Evolutionary conservation across 805 yeast species (phyloP).

Genomic region (Pichia gijzeniarum): DNA sequence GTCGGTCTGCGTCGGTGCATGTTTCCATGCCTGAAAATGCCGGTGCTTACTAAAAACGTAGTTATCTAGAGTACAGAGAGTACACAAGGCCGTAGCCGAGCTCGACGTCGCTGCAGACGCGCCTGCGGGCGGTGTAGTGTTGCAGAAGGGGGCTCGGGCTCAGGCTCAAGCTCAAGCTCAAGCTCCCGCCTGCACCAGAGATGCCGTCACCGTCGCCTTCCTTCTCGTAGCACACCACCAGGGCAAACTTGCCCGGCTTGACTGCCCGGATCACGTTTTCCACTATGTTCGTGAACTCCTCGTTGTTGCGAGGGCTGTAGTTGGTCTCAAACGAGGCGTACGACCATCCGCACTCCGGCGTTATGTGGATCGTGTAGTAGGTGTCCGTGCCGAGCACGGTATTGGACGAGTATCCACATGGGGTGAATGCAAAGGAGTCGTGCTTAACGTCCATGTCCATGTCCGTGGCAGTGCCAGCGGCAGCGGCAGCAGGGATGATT

Average conservation of each 20-base stretch:
- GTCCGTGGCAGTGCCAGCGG: too few species aligned
- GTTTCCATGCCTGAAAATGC: too few species aligned
- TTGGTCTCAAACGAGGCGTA: slow-evolving; percentile 95
- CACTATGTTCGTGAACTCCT: slow-evolving; percentile 22
- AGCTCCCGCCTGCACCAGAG: too few species aligned
- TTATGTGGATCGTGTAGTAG: slow-evolving; percentile 79
- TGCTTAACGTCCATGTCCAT: slow-evolving; percentile 32
- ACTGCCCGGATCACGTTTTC: slow-evolving; percentile 56
- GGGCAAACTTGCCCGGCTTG: slow-evolving; percentile 60
- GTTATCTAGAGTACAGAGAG: neutral
- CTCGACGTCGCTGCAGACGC: neutral
- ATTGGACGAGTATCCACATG: slow-evolving; percentile 94
- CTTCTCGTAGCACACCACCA: slow-evolving; percentile 23
- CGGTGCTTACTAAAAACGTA: too few species aligned
- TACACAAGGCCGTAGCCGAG: slow-evolving; percentile 1
- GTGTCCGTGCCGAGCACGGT: slow-evolving; percentile 57
- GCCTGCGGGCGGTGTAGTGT: neutral
- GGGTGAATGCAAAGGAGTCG: slow-evolving; percentile 87
- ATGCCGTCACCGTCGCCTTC: neutral
- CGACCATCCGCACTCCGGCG: slow-evolving; percentile 92
- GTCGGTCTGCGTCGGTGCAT: too few species aligned
- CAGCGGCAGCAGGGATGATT: too few species aligned
- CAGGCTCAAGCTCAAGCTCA: too few species aligned
- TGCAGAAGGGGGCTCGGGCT: too few species aligned
- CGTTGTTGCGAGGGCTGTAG: slow-evolving; percentile 2